Base-by-base conservation (phyloP, 192 early-diverging fungal genomes). In the Coemansia sp. region DNA sequence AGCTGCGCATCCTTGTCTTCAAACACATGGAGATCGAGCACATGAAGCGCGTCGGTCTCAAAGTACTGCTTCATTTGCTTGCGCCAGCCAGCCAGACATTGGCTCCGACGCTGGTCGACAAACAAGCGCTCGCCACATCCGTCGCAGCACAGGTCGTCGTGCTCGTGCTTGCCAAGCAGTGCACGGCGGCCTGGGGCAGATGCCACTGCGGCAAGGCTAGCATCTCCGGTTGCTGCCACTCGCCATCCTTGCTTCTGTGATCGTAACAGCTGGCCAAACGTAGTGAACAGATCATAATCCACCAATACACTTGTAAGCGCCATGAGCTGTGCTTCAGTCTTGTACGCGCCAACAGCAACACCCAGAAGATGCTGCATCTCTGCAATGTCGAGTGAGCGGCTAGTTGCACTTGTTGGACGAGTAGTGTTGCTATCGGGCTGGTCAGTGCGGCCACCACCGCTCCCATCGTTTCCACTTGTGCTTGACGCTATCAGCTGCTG, bases 201-300 rank as follows among this genome's bases (percentile, higher is more conserved):
- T n/a, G 0, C 4, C 7, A n/a, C 51, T 1, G 51, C 9, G 42
- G 42, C 8, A 13, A 45, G 21, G 26, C 26, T 16, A 32, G 45
- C 42, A 11, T 63, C 32, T 19, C 59, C 10, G 22, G 52, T 67
- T 1, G 69, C 32, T 22, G 68, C 32, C 11, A 75, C 66, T 6
- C 51, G 63, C 80, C 80, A 83, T 42, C 80, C 80, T 59, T 74
- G 80, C 63, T 75, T 83, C 54, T 78, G 80, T 65, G 80, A 71
- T 36, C 73, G 76, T 42, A 83, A 62, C 21, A 83, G 80, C 73
- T 73, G 80, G 16, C 65, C 80, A 55, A 78, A 66, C 18, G 67
- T 74, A 32, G 76, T 74, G 42, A 78, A 83, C 67, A 83, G 58
- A 56, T 83, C 80, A 32, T 83, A 74, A 69, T 83, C 73, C 36